Base-by-base conservation (phyloP, 2,329 filamentous ascomycete species). In the Coleophoma crateriformis region DNA sequence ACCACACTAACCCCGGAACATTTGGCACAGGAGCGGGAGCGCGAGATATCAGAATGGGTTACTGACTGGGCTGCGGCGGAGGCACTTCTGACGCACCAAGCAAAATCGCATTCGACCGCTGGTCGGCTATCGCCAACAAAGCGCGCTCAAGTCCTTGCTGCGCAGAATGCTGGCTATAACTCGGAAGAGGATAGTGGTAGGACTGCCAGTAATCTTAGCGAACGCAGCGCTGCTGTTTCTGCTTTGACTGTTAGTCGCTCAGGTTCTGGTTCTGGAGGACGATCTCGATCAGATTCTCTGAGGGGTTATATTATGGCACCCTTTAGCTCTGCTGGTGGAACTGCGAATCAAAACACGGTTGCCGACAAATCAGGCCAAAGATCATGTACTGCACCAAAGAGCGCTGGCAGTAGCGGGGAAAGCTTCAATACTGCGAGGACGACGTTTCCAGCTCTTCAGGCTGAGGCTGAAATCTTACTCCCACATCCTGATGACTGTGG, bases 41-140 rank as follows among this genome's bases (percentile, higher is more conserved):
- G 59, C 19, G 64, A 67, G 41, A 61, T 67, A 12, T 56, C 64
- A 34, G 59, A 64, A 59, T 68, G 65, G 65, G 61, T 66, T n/a
- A 52, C 58, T 7, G 65, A 67, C 47, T 68, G 65, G 65, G 64
- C 63, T 2, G 61, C 60, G 7, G 65, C 64, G 14, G 63, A 65
- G 53, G 58, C 60, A 7, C 51, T 64, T 3, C 51, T 67, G 22
- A 58, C 56, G 17, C 54, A 61, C 5, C 62, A 64, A 51, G 52
- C 55, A 11, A 53, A 51, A n/a, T 52, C 52, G 13, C 58, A 63
- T 35, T 64, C 64, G 7, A 50, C 50, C 14, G 49, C 56, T 11
- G 63, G 64, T 7, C 56, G 62, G 17, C 45, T 59, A 14, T 66
- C 63, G n/a, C 65, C 64, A 4, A 61, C 57, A 3, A 58, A 62